A percentile compares a stretch with the other conserved stretches of the same genome.
Evolutionary conservation across 495 filamentous ascomycete species (phyloP).

Genomic region (Aeminium ludgeri): DNA sequence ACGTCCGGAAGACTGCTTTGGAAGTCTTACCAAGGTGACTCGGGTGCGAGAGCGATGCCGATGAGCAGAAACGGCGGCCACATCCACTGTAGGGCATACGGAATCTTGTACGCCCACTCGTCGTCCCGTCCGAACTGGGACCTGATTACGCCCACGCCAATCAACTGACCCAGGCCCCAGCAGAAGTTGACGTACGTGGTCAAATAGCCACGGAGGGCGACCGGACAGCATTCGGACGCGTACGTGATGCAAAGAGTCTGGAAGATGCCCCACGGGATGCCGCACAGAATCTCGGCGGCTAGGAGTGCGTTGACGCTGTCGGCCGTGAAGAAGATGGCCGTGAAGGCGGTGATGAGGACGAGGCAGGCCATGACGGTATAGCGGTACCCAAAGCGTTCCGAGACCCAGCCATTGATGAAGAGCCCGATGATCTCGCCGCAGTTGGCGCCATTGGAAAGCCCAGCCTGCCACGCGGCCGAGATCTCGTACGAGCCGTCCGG

Average conservation of each 20-base stretch:
- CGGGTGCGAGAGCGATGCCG: conserved; percentile 24
- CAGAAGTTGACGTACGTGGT: conserved; percentile 31
- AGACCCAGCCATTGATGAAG: conserved; percentile 58
- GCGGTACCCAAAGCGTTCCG: conserved; percentile 57
- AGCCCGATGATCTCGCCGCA: conserved; percentile 62
- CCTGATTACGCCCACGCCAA: conserved; percentile 12
- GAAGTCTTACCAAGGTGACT: conserved; percentile 16
- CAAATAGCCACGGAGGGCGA: conserved; percentile 29
- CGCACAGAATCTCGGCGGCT: conserved; percentile 58
- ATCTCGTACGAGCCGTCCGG: conserved; percentile 47
- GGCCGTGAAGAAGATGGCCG: conserved; percentile 61
- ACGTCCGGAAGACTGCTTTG: background rate
- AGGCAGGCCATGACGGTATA: conserved; percentile 54
- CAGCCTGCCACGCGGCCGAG: conserved; percentile 58
- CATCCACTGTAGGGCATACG: conserved; percentile 29
- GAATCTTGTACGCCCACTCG: conserved; percentile 26
- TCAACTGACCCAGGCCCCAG: conserved; percentile 25
- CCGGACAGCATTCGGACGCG: conserved; percentile 50
- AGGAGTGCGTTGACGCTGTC: conserved; percentile 50
- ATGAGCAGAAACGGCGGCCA: conserved; percentile 26
- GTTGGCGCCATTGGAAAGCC: conserved; percentile 48
- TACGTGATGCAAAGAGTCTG: conserved; percentile 59
- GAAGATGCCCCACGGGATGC: conserved; percentile 60
- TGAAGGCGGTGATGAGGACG: conserved; percentile 47
- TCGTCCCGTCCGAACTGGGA: conserved; percentile 10